Conservation (phyloP, 2,329 filamentous ascomycete species). For the Incumbomyces lentus region DNA sequence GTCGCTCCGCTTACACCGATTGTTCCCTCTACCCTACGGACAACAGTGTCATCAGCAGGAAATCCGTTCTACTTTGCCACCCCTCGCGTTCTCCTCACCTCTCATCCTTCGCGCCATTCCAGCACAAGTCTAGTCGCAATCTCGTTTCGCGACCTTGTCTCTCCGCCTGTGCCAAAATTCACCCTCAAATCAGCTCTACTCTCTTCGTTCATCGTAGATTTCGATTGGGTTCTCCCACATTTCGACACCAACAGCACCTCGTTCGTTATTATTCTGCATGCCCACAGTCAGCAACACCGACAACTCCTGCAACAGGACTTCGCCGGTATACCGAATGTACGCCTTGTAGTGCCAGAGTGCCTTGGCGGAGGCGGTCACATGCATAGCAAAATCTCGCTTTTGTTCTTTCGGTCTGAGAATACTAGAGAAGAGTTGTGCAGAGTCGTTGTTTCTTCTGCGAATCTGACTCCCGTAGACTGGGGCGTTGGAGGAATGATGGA, state of each 20-base stretch:
- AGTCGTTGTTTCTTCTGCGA: conserved; percentile 77
- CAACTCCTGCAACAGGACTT: conserved; percentile 30
- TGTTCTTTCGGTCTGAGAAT: conserved; percentile 54
- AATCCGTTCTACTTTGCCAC: conserved; percentile 36
- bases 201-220: conserved; percentile 80
- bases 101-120: conserved; percentile 54
- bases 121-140: conserved; percentile 28
- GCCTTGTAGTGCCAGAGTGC: conserved; percentile 61
- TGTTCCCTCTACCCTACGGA: neutral
- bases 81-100: conserved; percentile 73
- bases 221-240: conserved; percentile 67
- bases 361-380: conserved; percentile 57
- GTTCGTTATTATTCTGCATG: conserved; percentile 55
- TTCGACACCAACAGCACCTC: conserved; percentile 52
- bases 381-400: conserved; percentile 88
- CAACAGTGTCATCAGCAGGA: conserved; percentile 1
- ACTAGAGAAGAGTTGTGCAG: conserved; percentile 32
- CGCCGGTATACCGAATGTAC: conserved; percentile 43
- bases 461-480: conserved; percentile 80
- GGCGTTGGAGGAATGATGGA: conserved; percentile 74
- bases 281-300: conserved; percentile 38
- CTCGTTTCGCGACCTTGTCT: conserved; percentile 57
- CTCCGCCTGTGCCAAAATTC: conserved; percentile 69
- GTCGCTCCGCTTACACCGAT: conserved; percentile 4
- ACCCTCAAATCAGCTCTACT: conserved; percentile 67